These are phyloP conservation scores for Panicum miliaceum DNA, from an alignment of 176 grass and related monocot genomes.

Conservation along the genomic window DNA sequence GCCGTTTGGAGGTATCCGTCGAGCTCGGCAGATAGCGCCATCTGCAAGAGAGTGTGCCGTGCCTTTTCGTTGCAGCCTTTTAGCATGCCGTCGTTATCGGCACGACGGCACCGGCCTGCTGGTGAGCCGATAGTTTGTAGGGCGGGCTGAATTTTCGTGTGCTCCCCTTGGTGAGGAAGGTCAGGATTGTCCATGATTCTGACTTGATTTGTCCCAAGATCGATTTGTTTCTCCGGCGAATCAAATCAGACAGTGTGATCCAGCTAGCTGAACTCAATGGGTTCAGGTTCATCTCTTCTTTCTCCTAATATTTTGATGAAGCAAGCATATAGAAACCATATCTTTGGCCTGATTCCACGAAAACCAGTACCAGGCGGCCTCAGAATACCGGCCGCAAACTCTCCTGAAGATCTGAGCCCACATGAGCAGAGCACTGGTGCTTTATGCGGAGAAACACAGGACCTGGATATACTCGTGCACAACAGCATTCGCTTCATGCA, in stretches of 20 bases:
- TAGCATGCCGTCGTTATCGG: slow-evolving; percentile 1
- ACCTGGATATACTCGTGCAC: background rate
- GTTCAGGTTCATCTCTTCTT: too few relatives aligned
- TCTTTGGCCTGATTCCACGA: too few relatives aligned
- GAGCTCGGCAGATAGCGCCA: slow-evolving; percentile 14
- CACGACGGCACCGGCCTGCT: background rate
- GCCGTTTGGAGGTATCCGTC: background rate
- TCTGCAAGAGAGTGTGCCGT: background rate
- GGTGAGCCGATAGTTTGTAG: background rate
- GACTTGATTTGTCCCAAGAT: too few relatives aligned
- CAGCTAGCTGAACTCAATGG: too few relatives aligned
- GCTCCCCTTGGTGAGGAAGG: background rate
- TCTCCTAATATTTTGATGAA: too few relatives aligned
- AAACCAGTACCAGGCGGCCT: too few relatives aligned
- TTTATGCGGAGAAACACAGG: background rate
- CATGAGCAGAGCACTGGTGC: background rate
- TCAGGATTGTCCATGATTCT: background rate
- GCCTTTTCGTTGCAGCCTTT: slow-evolving; percentile 1
- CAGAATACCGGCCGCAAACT: background rate
- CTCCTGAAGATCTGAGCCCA: background rate
- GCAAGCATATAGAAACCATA: too few relatives aligned
- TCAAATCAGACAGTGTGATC: background rate
- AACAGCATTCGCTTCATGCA: background rate
- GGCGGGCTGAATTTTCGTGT: background rate
- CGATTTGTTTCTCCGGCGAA: background rate